Evolutionary conservation across 2,329 filamentous ascomycete species (phyloP), one percentile per base, ranked within the genome.

Genomic region (Aspergillus novoparasiticus): DNA sequence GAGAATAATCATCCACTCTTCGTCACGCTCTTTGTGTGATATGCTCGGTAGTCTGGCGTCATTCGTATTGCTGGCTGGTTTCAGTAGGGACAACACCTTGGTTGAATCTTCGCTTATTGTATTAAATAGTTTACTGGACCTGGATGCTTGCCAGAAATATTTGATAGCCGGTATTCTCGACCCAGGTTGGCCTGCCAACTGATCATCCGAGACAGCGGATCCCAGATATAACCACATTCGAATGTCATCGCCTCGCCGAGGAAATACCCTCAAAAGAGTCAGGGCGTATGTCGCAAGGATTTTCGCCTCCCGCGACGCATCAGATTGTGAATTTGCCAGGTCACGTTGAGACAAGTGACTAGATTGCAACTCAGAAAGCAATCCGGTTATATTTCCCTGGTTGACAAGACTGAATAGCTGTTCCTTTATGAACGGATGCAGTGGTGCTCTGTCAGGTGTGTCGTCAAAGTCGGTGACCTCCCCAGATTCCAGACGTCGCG

Each of bases 151-250:
- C 93, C 95, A 97, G 69, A 98, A 92, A 72, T 93, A 97, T 69
- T 90, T 89, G 62, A 94, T 88, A 0, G 91, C 88, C 0, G 92
- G 90, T 10, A 89, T 73, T 64, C 73, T 80, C 64, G 62, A 66
- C 71, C 68, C 66, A 26, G 65, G 75, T 6, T 74, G 70, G 10
- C 72, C 71, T 32, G 75, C 64, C 10, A 67, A 64, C 63, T 79
- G 68, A 71, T 76, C 58, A 72, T 79, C 64, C 23, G 67, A 80
- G 65, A 67, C 73, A 5, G 91, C 83, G 50, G 90, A 87, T 0
- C 93, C 91, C 46, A 95, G 84, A 73, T 95, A 98, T 0, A 98
- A 82, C 80, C 93, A 94, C 92, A 98, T 96, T 26, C 94, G 90
- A 64, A 97, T 96, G 63, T 97, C 93, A 72, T 97, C 94, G 4